Evolutionary conservation across 106 monocot genomes (phyloP), one percentile per base, ranked within the genome.

Genomic region (Agapanthus africanus): DNA sequence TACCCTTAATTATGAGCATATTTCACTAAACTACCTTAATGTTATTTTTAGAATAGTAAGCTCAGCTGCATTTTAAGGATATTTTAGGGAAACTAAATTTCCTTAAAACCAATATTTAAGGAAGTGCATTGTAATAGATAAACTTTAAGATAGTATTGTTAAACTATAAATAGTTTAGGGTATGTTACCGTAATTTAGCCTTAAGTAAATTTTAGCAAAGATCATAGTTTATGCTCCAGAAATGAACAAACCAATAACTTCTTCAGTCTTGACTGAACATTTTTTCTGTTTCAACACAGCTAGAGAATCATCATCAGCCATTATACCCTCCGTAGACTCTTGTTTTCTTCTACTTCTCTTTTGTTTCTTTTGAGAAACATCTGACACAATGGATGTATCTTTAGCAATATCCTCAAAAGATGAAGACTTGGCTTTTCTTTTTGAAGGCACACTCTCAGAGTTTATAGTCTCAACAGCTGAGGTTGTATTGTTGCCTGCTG

Each of bases 291-390:
- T 78, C 15, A 41, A 36, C 33, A 49, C 51, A 86, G 59, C 63
- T 71, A 26, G 50, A 39, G 81, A 63, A 68, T 73, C 68, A 64
- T 56, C 65, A 41, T 77, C 54, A 36, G 7, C 19, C 18, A 2
- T 59, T 1, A 37, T 26, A 36, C 41, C 50, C 65, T 68, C 71
- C 11, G 30, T 36, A 22, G 60, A 25, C 36, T 71, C 41, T 37
- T 57, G 19, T 41, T 79, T 84, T 39, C 51, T 74, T 73, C 59
- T 92, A 61, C 59, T 83, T 75, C 70, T 80, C 27, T 71, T 83
- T 63, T 76, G 67, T 61, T 71, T 76, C 37, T 40, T 71, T 23
- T 63, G 60, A 36, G 81, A 34, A 61, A 72, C 31, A 70, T 86
- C 75, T 28, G 71, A 72, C 50, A 70, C 62, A 64, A 61, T 63